Evolutionary conservation across 768 basidiomycete species (phyloP).

Genomic region (Mycena crocata): DNA sequence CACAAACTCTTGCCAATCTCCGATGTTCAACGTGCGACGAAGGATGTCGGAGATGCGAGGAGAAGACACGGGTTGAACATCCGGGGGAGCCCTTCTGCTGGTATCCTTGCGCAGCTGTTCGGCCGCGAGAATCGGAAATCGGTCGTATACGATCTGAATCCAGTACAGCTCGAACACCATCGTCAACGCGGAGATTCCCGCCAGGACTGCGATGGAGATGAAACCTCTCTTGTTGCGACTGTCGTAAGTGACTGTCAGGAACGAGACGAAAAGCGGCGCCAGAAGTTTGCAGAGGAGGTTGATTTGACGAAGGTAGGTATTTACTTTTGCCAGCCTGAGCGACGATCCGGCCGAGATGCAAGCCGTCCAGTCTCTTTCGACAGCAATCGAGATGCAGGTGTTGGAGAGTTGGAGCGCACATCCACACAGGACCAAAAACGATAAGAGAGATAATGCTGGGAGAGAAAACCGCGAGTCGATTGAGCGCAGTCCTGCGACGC

Average conservation of each 20-base stretch:
- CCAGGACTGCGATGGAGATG: constrained; percentile 47
- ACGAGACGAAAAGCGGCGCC: constrained; percentile 62
- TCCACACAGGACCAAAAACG: constrained; percentile 46
- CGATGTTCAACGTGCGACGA: constrained; percentile 3
- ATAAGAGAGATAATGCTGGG: constrained; percentile 46
- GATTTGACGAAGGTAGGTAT: constrained; percentile 54
- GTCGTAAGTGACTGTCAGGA: constrained; percentile 49
- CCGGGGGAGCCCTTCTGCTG: constrained; percentile 11
- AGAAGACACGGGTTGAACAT: not conserved
- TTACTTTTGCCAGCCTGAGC: constrained; percentile 51
- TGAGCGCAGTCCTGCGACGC: constrained; percentile 43
- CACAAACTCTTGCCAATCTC: constrained; percentile 54
- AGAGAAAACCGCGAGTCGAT: constrained; percentile 12
- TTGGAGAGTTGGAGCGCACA: constrained; percentile 53
- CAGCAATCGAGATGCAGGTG: constrained; percentile 55
- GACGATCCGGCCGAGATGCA: constrained; percentile 51
- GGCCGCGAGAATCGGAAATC: constrained; percentile 47
- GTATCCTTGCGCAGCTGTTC: constrained; percentile 39
- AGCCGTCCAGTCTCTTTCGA: constrained; percentile 65
- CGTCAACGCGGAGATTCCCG: constrained; percentile 48
- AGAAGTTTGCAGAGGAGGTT: constrained; percentile 63
- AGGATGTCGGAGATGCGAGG: not conserved
- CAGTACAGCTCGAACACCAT: constrained; percentile 57
- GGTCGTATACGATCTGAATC: constrained; percentile 52
- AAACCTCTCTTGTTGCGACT: constrained; percentile 42